Conservation (phyloP, 2,329 filamentous ascomycete genomes). For the Phaeosphaeriaceae sp. region DNA sequence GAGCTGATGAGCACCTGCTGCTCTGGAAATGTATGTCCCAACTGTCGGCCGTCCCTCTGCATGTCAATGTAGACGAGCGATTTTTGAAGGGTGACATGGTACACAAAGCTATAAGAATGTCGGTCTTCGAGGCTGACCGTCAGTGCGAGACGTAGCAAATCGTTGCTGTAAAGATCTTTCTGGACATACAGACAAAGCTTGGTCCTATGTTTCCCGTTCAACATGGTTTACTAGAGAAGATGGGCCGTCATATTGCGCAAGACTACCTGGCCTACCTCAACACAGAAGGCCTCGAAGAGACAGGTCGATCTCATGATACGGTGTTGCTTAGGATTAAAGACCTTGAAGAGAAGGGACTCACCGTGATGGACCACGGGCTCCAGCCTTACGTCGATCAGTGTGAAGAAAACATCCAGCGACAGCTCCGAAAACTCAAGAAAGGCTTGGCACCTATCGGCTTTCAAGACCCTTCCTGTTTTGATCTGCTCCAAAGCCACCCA, state of each 20-base stretch:
- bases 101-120: not conserved
- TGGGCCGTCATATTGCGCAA: not conserved
- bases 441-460: no score
- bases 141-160: slow-evolving; percentile 7
- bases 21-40: no score
- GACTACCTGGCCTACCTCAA: not conserved
- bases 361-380: not conserved
- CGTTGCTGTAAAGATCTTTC: slow-evolving; percentile 12
- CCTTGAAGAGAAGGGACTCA: no score
- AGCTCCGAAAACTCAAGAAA: no score
- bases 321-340: no score
- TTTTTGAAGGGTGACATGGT: not conserved
- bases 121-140: no score
- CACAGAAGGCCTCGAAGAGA: no score
- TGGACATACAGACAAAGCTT: slow-evolving; percentile 11
- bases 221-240: not conserved
- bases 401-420: no score
- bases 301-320: no score
- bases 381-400: not conserved
- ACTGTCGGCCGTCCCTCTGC: not conserved
- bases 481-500: not conserved
- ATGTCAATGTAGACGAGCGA: not conserved
- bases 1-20: no score
- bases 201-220: not conserved
- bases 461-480: not conserved